Evolutionary conservation across 1,139 yeast species (phyloP).

Genomic region (Kodamaea suecica): DNA sequence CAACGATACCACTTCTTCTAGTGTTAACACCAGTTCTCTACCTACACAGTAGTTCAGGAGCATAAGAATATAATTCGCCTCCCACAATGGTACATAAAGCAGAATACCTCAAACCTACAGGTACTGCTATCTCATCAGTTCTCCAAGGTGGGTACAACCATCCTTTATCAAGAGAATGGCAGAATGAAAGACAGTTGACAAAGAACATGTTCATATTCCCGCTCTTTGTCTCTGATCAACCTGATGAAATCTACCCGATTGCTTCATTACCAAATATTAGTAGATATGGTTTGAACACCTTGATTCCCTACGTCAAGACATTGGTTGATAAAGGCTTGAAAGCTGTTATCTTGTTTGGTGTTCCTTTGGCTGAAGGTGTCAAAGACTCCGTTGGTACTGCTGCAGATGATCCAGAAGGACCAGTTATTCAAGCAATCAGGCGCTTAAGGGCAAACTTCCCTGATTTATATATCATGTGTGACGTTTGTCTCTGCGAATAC

Average conservation of each 20-base stretch:
- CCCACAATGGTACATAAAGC: conserved; percentile 56
- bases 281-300: conserved; percentile 78
- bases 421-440: conserved; percentile 79
- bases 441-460: conserved; percentile 67
- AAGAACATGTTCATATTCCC: conserved; percentile 94
- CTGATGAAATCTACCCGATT: conserved; percentile 75
- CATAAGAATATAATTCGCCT: no score
- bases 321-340: conserved; percentile 79
- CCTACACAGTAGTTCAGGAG: no score
- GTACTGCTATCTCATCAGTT: conserved; percentile 69
- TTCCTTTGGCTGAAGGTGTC: conserved; percentile 67
- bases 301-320: conserved; percentile 66
- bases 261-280: conserved; percentile 83
- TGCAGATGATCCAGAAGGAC: conserved; percentile 97
- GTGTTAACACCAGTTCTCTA: neutral
- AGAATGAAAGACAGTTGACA: conserved; percentile 73
- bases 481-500: conserved; percentile 95
- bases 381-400: conserved; percentile 83
- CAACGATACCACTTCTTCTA: no score
- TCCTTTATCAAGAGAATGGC: conserved; percentile 89
- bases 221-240: conserved; percentile 74
- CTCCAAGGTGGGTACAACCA: conserved; percentile 94
- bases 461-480: conserved; percentile 82
- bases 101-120: conserved; percentile 56
- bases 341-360: conserved; percentile 90